phyloP scores from a whole-genome alignment of 768 basidiomycete species.

The Rubroboletus satanas region DNA sequence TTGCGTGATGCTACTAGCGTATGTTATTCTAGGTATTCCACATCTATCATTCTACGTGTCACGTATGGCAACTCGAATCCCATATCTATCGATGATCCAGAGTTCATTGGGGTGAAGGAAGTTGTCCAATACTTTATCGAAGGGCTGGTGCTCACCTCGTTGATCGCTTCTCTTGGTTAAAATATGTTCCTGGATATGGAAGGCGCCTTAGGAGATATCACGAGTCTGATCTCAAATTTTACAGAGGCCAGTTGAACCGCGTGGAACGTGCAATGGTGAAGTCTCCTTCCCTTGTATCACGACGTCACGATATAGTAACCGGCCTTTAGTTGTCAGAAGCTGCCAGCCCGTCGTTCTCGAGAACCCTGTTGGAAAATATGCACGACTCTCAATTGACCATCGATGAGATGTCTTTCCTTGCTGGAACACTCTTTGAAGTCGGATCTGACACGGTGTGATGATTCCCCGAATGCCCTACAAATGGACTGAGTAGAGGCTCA shows the following conservation, averaged over 20 bases:
- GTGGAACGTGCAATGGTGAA: conserved; percentile 44
- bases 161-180: conserved; percentile 33
- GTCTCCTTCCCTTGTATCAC: background rate
- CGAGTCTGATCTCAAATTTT: conserved; percentile 46
- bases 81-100: conserved; percentile 22
- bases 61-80: conserved; percentile 23
- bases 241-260: conserved; percentile 44
- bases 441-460: conserved; percentile 49
- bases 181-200: conserved; percentile 57
- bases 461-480: background rate
- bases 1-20: background rate
- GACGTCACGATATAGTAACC: background rate
- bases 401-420: conserved; percentile 54
- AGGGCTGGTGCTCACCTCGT: conserved; percentile 33
- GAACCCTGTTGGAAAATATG: conserved; percentile 49
- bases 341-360: conserved; percentile 41
- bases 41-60: conserved; percentile 24
- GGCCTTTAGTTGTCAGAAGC: conserved; percentile 8
- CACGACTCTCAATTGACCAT: conserved; percentile 45
- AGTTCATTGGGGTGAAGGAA: conserved; percentile 17
- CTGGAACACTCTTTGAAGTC: conserved; percentile 58
- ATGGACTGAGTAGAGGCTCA: background rate
- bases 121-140: conserved; percentile 25
- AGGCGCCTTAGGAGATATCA: conserved; percentile 50
- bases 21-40: conserved; percentile 22